These are phyloP conservation scores for Kodamaea kaohsiungensis DNA, from an alignment of 805 yeast genomes.

Conservation along the genomic window DNA sequence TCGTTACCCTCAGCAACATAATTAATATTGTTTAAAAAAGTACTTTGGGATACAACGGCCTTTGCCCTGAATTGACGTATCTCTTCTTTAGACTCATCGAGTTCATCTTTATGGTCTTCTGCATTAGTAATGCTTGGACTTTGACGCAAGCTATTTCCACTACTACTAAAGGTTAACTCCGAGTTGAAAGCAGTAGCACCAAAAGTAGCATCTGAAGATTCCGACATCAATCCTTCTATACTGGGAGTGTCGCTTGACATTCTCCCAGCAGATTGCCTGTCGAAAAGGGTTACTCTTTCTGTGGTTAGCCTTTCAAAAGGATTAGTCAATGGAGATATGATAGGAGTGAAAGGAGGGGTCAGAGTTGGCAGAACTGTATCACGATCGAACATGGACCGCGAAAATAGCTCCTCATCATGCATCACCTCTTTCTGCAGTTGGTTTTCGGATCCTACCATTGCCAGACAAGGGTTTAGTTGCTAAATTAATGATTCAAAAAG, in stretches of 20 bases:
- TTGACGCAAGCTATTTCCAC: not conserved
- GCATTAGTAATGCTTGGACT: not conserved
- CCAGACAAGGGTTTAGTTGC: not conserved
- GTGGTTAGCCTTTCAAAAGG: not conserved
- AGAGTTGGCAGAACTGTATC: not conserved
- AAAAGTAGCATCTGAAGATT: not conserved
- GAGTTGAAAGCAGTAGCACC: not conserved
- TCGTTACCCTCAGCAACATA: constrained; percentile 22
- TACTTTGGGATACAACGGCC: constrained; percentile 18
- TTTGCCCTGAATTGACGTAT: constrained; percentile 8
- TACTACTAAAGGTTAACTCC: not conserved
- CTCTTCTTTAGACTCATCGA: not conserved
- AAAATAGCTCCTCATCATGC: not conserved
- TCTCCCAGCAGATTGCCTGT: not conserved
- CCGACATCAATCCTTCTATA: not conserved
- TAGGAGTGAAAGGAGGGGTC: constrained; percentile 1
- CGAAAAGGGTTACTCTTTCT: not conserved
- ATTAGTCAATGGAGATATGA: not conserved
- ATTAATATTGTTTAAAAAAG: constrained; percentile 28
- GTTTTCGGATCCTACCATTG: not conserved
- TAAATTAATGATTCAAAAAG: not conserved
- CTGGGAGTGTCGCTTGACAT: not conserved
- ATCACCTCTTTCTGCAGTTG: not conserved
- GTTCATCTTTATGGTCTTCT: not conserved
- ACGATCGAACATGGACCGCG: not conserved